A percentile compares a stretch with the other conserved stretches of the same genome.
Conservation (phyloP, 352 stramenopile genomes). For the Phytophthora chlamydospora region DNA sequence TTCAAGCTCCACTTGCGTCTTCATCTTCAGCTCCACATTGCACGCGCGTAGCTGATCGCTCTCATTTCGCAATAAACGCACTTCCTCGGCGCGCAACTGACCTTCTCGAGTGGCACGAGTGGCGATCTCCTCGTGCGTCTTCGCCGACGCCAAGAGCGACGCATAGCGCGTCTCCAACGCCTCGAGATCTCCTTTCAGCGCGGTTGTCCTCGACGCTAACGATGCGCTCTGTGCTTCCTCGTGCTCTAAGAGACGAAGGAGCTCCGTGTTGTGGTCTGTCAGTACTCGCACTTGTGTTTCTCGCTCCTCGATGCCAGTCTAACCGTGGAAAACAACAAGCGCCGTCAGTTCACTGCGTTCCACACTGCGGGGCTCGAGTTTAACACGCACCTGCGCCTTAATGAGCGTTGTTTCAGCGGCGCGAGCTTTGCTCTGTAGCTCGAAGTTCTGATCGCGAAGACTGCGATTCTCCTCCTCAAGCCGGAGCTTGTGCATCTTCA, state of each 20-base stretch:
- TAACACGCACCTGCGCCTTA: constrained; percentile 61
- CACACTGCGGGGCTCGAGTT: background rate
- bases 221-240: constrained; percentile 91
- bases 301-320: constrained; percentile 82
- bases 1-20: constrained; percentile 96
- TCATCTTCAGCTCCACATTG: constrained; percentile 94
- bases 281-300: constrained; percentile 95
- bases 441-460: constrained; percentile 93
- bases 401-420: constrained; percentile 86
- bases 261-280: constrained; percentile 95
- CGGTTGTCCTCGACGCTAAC: constrained; percentile 60
- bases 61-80: constrained; percentile 88
- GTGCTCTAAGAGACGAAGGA: constrained; percentile 94
- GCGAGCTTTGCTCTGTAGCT: constrained; percentile 89
- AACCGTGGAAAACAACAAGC: constrained; percentile 6
- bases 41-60: constrained; percentile 93
- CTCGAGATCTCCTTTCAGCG: constrained; percentile 82
- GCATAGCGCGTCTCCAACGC: constrained; percentile 88
- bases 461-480: constrained; percentile 93
- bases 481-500: constrained; percentile 67
- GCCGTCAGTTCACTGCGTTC: background rate
- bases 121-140: constrained; percentile 94
- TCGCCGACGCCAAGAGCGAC: constrained; percentile 90
- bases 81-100: constrained; percentile 94
- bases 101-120: constrained; percentile 89